Evolutionary conservation across 805 yeast genomes (phyloP).

Genomic region (Scheffersomyces lignosus): DNA sequence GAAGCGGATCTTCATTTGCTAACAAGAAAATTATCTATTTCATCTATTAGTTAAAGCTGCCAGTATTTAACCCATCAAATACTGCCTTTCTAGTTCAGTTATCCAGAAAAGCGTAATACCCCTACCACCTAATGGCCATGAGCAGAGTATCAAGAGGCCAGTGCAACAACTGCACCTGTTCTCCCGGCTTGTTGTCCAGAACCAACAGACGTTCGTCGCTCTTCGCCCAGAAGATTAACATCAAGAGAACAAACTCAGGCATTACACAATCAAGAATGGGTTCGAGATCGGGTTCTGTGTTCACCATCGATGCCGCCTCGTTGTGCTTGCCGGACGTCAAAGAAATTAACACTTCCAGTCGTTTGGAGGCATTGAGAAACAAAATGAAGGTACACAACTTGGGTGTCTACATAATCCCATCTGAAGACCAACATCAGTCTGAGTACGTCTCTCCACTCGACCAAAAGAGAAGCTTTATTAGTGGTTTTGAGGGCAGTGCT

Average conservation of each 20-base stretch:
- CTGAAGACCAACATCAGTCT: slow-evolving; percentile 66
- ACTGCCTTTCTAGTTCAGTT: too few relatives aligned
- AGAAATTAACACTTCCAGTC: slow-evolving; percentile 52
- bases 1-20: too few relatives aligned
- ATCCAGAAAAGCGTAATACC: too few relatives aligned
- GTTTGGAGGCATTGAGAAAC: slow-evolving; percentile 24
- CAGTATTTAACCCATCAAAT: too few relatives aligned
- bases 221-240: slow-evolving; percentile 35
- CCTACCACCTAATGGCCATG: too few relatives aligned
- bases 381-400: slow-evolving; percentile 46
- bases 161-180: slow-evolving; percentile 79
- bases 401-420: slow-evolving; percentile 58
- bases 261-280: slow-evolving; percentile 24
- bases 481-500: slow-evolving; percentile 62
- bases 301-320: slow-evolving; percentile 41
- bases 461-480: slow-evolving; percentile 55
- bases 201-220: slow-evolving; percentile 59
- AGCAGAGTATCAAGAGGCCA: slow-evolving; percentile 40
- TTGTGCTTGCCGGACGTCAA: slow-evolving; percentile 43
- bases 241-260: slow-evolving; percentile 24
- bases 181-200: slow-evolving; percentile 77
- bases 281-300: slow-evolving; percentile 41
- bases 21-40: too few relatives aligned
- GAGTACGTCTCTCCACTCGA: slow-evolving; percentile 57
- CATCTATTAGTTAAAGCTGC: too few relatives aligned